Evolutionary conservation across 2,329 filamentous ascomycete genomes (phyloP), one percentile per base, ranked within the genome.

Genomic region (Cadophora luteo-olivacea): DNA sequence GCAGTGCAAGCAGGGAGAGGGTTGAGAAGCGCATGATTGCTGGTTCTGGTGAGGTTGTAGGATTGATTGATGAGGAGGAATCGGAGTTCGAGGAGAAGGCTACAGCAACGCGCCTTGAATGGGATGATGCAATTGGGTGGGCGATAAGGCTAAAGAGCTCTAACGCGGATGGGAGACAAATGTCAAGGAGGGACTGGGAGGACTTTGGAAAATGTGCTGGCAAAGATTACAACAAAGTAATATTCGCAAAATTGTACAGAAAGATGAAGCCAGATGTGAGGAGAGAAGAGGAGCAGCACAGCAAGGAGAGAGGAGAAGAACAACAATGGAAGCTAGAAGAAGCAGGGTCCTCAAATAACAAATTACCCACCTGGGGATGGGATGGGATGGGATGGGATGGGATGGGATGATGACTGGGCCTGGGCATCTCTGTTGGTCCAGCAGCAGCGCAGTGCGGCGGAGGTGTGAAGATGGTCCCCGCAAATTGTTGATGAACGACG

Each of bases 1-100:
- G 87, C 77, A 90, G 81, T 60, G 84, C 84, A 76, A 87, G 80
- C 64, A 86, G 76, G 65, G 84, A 73, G 72, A 84, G 78, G 67
- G 80, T 76, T 67, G 86, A 85, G 80, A 90, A 84, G 78, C 86
- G 88, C 88, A 90, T 90, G 55, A 61, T 69, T 62, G 57, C 61
- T 52, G 32, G 29, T 65, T 41, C 38, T 51, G 54, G 60, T 58
- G 66, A 16, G 32, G 60, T 65, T 64, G 60, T n/a, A 16, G 33
- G 14, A n/a, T 55, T 41, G 55, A 65, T 55, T 41, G 55, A 65
- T 62, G 65, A 70, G 63, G 14, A 64, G 52, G 51, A 68, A 58
- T 25, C 55, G 66, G 64, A 64, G 55, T 61, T 60, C 24, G 48
- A 66, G 52, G 63, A 58, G 58, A 64, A 61, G 54, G 45, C n/a